Evolutionary conservation across 73 alveolate genomes (phyloP).

Genomic region (Loxodes magnus): DNA sequence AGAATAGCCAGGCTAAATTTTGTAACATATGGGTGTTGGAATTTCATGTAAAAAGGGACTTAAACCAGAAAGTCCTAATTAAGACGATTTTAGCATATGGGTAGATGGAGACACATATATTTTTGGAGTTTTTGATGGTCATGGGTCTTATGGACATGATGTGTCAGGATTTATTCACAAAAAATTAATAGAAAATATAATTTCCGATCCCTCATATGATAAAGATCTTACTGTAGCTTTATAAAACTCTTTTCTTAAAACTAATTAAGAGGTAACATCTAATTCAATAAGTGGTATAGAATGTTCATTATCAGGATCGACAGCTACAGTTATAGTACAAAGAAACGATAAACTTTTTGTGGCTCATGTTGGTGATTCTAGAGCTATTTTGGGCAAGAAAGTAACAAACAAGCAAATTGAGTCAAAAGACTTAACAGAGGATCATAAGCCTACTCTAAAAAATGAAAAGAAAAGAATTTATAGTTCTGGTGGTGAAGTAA

Average conservation of each 20-base stretch:
- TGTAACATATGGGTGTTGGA: conserved; percentile 2
- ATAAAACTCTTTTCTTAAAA: no score
- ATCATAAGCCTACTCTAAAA: conserved; percentile 45
- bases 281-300: no score
- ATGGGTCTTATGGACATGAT: conserved; percentile 37
- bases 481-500: conserved; percentile 36
- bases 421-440: conserved; percentile 29
- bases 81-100: conserved; percentile 19
- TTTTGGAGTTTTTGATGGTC: conserved; percentile 45
- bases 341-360: background rate
- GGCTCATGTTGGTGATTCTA: conserved; percentile 51
- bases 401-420: background rate
- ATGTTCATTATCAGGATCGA: conserved; percentile 2
- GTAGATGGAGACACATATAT: conserved; percentile 14
- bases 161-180: conserved; percentile 28
- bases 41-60: conserved; percentile 22
- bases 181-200: conserved; percentile 23
- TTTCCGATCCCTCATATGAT: conserved; percentile 22
- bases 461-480: conserved; percentile 45
- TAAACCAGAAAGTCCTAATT: conserved; percentile 43
- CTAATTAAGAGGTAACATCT: no score
- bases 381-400: conserved; percentile 18
- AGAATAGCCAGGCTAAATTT: background rate
- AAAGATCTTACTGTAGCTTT: no score
- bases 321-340: background rate